Percentiles rank a stretch among this genome's conserved stretches.
phyloP scores from a whole-genome alignment of 495 filamentous ascomycete genomes.

The Talaromyces adpressus region DNA sequence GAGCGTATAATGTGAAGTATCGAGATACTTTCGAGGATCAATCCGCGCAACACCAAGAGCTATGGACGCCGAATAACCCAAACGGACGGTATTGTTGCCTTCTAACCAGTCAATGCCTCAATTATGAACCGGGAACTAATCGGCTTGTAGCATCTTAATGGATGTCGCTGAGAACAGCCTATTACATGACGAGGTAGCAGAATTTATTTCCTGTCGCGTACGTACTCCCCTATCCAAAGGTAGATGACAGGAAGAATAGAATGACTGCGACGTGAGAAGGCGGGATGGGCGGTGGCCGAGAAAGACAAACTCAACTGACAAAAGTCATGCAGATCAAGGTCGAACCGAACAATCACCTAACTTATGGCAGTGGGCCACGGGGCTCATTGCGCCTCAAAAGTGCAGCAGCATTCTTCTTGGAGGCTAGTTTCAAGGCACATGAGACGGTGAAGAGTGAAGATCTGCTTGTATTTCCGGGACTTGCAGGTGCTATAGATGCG shows the following conservation, averaged over 20 bases:
- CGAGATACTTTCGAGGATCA: slow-evolving; percentile 8
- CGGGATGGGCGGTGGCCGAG: too few relatives aligned
- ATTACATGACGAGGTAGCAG: slow-evolving; percentile 11
- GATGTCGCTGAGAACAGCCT: slow-evolving; percentile 14
- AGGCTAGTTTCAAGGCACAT: slow-evolving; percentile 24
- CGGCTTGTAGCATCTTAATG: slow-evolving; percentile 11
- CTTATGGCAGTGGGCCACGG: slow-evolving; percentile 16
- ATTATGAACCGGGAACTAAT: too few relatives aligned
- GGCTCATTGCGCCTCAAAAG: slow-evolving; percentile 18
- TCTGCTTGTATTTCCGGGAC: slow-evolving; percentile 28
- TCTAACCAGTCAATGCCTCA: too few relatives aligned
- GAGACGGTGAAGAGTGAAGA: slow-evolving; percentile 23
- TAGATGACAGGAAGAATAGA: too few relatives aligned
- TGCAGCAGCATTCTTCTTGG: slow-evolving; percentile 31
- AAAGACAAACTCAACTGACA: too few relatives aligned
- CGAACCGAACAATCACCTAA: slow-evolving; percentile 8
- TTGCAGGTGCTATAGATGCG: slow-evolving; percentile 28
- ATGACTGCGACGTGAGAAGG: too few relatives aligned
- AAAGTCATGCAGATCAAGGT: slow-evolving; percentile 7
- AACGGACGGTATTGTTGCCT: slow-evolving; percentile 8
- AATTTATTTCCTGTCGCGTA: slow-evolving; percentile 1
- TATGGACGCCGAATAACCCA: slow-evolving; percentile 13
- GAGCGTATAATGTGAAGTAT: slow-evolving; percentile 10
- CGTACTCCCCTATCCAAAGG: too few relatives aligned
- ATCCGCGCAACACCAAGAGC: slow-evolving; percentile 10